Evolutionary conservation across 805 yeast species (phyloP).

Genomic region (Candida michaelii): DNA sequence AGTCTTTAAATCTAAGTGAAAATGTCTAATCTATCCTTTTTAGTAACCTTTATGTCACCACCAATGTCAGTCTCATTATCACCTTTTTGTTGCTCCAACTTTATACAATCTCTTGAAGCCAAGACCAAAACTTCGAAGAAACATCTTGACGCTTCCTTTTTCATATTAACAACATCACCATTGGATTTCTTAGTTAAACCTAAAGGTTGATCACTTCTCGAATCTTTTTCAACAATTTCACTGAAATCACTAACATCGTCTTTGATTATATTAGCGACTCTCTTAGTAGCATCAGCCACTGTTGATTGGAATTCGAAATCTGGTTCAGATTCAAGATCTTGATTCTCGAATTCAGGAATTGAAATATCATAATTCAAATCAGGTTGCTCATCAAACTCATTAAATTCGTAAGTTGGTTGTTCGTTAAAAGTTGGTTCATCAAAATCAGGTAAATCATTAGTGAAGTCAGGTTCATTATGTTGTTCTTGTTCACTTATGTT

Average conservation of each 20-base stretch:
- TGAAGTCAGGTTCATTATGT: slow-evolving; percentile 7
- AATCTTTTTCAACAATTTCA: slow-evolving; percentile 13
- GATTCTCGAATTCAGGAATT: slow-evolving; percentile 21
- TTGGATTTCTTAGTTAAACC: slow-evolving; percentile 45
- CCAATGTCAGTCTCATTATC: slow-evolving; percentile 39
- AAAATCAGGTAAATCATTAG: slow-evolving; percentile 21
- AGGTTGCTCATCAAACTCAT: slow-evolving; percentile 5
- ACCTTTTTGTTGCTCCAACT: slow-evolving; percentile 52
- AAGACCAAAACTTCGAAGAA: slow-evolving; percentile 82
- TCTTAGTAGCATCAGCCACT: slow-evolving; percentile 40
- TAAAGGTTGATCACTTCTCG: slow-evolving; percentile 44
- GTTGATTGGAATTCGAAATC: slow-evolving; percentile 6
- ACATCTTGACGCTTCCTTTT: slow-evolving; percentile 64
- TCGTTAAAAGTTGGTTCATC: slow-evolving; percentile 15
- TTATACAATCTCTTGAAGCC: slow-evolving; percentile 73
- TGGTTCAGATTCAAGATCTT: slow-evolving; percentile 10
- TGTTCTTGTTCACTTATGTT: slow-evolving; percentile 17
- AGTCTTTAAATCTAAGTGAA: slow-evolving; percentile 20
- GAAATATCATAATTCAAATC: slow-evolving; percentile 23
- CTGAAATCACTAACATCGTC: slow-evolving; percentile 19
- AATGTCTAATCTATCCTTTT: slow-evolving; percentile 38
- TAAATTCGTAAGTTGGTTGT: background rate
- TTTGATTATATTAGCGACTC: slow-evolving; percentile 51
- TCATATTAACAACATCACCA: slow-evolving; percentile 33
- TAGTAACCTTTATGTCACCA: slow-evolving; percentile 54